Conservation (phyloP, 257 asterid species). For the Salvia splendens region DNA sequence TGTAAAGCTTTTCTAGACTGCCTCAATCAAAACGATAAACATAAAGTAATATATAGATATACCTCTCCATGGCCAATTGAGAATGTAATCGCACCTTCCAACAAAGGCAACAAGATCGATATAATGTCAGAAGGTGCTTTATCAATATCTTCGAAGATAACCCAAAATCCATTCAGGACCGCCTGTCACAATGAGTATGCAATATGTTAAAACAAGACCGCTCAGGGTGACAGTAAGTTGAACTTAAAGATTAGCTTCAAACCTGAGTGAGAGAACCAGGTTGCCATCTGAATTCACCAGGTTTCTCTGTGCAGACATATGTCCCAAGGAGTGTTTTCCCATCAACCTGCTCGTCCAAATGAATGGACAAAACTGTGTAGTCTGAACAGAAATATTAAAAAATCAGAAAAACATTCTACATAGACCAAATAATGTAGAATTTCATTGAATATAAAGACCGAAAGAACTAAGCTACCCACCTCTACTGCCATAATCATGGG, state of each 20-base stretch:
- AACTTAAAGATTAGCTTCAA: constrained; percentile 26
- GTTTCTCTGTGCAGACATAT: constrained; percentile 85
- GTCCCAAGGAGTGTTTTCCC: constrained; percentile 90
- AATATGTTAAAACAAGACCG: constrained; percentile 29
- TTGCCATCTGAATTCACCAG: constrained; percentile 99
- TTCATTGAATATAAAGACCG: constrained; percentile 7
- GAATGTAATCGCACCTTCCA: constrained; percentile 76
- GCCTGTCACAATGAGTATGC: constrained; percentile 54
- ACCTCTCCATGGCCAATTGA: constrained; percentile 95
- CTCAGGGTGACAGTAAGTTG: constrained; percentile 9
- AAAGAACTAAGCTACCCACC: constrained; percentile 46
- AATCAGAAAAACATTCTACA: constrained; percentile 26
- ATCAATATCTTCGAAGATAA: constrained; percentile 88
- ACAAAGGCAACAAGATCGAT: constrained; percentile 75
- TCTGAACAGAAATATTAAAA: constrained; percentile 13
- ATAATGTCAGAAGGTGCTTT: constrained; percentile 88
- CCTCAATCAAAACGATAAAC: neutral
- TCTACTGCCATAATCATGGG: constrained; percentile 55
- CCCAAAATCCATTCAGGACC: constrained; percentile 86
- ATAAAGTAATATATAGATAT: constrained; percentile 16
- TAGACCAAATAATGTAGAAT: constrained; percentile 3
- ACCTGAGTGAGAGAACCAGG: constrained; percentile 99
- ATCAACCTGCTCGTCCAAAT: constrained; percentile 98
- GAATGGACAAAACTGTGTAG: constrained; percentile 67
- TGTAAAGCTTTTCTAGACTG: neutral